Conservation (phyloP, 2,329 filamentous ascomycete genomes). For the Pyricularia sp. region DNA sequence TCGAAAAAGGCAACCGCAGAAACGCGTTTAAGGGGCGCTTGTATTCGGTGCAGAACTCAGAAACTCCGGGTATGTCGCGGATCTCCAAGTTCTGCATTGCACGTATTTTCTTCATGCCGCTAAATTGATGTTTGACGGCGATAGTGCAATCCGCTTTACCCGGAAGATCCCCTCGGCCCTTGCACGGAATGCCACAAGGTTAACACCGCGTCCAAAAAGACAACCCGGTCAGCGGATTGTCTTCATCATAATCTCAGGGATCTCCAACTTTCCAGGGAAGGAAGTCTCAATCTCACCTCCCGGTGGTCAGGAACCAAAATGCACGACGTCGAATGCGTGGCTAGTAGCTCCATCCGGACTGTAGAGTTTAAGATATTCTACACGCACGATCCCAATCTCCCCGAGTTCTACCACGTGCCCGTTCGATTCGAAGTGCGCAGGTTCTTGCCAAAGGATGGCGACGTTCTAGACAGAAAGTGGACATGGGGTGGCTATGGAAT, state of each 20-base stretch:
- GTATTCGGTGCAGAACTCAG: slow-evolving; percentile 34
- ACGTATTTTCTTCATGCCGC: too few species aligned
- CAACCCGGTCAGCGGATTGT: slow-evolving; percentile 35
- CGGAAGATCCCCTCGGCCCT: background rate
- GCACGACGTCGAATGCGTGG: slow-evolving; percentile 28
- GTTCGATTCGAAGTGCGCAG: slow-evolving; percentile 29
- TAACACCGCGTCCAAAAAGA: slow-evolving; percentile 31
- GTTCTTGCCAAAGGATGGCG: slow-evolving; percentile 26
- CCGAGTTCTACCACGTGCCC: slow-evolving; percentile 26
- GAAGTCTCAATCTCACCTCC: slow-evolving; percentile 32
- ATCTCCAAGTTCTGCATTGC: background rate
- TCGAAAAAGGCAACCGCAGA: slow-evolving; percentile 20
- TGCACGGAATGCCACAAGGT: slow-evolving; percentile 32
- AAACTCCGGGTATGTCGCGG: slow-evolving; percentile 28
- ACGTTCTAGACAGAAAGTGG: slow-evolving; percentile 30
- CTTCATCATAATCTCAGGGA: slow-evolving; percentile 32
- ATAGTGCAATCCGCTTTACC: slow-evolving; percentile 17
- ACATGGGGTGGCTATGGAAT: slow-evolving; percentile 14
- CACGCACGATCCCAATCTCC: slow-evolving; percentile 13
- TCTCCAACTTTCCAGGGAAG: slow-evolving; percentile 29
- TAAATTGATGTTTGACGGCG: background rate
- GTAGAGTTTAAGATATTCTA: slow-evolving; percentile 25
- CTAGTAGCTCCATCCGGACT: slow-evolving; percentile 14
- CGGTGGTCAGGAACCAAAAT: slow-evolving; percentile 32
- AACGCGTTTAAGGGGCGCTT: slow-evolving; percentile 28